A percentile compares a stretch with the other conserved stretches of the same genome.
Evolutionary conservation across 2,329 filamentous ascomycete species (phyloP).

Genomic region (Hypoxylon sp.): DNA sequence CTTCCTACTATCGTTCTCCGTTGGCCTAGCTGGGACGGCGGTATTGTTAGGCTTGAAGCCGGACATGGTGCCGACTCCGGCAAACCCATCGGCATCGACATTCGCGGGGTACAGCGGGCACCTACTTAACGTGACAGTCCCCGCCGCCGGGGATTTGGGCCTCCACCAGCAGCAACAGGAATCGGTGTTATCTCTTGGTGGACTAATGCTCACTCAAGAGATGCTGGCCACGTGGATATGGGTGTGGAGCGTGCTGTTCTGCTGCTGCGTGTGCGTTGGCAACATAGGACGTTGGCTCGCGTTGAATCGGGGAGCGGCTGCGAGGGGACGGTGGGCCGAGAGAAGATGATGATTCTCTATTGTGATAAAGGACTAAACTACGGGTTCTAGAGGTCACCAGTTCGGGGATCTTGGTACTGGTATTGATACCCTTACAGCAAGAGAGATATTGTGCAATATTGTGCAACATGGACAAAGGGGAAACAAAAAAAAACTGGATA

Average conservation of each 20-base stretch:
- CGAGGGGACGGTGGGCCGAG: slow-evolving; percentile 62
- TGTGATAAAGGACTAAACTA: not conserved
- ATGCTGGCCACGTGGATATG: slow-evolving; percentile 83
- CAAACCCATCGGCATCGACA: slow-evolving; percentile 56
- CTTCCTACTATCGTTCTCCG: slow-evolving; percentile 81
- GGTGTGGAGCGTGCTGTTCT: slow-evolving; percentile 94
- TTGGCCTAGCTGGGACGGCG: slow-evolving; percentile 81
- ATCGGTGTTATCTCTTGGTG: slow-evolving; percentile 62
- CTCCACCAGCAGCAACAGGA: slow-evolving; percentile 32
- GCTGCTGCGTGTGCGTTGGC: slow-evolving; percentile 94
- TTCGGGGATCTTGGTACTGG: not conserved
- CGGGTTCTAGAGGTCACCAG: not conserved
- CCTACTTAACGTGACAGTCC: slow-evolving; percentile 27
- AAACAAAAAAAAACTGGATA: not conserved
- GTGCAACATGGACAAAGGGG: not conserved
- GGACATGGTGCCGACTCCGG: slow-evolving; percentile 80
- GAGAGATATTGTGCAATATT: not conserved
- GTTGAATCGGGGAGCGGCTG: slow-evolving; percentile 61
- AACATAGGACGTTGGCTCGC: slow-evolving; percentile 90
- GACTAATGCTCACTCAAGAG: slow-evolving; percentile 70
- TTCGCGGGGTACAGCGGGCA: slow-evolving; percentile 26
- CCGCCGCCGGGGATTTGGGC: not conserved
- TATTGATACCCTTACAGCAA: slow-evolving; percentile 5
- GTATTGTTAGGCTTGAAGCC: slow-evolving; percentile 83
- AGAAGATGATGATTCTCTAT: slow-evolving; percentile 12